Conservation (phyloP, 257 asterid species). For the Ehretia macrophylla region DNA sequence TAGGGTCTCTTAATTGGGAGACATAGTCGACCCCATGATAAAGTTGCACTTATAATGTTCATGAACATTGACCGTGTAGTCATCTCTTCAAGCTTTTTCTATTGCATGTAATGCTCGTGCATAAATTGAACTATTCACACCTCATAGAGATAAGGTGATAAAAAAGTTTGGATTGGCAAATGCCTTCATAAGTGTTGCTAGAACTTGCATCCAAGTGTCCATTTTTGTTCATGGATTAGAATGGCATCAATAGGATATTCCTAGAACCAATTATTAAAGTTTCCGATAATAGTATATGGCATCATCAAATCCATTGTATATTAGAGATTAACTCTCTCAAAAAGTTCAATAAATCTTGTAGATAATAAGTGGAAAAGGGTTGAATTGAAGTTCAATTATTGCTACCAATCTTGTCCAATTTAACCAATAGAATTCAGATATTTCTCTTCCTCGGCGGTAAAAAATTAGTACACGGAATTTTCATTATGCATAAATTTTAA, state of each 20-base stretch:
- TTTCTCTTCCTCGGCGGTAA: slow-evolving; percentile 1
- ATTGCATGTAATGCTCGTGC: no score
- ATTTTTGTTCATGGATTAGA: slow-evolving; percentile 19
- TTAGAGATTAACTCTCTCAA: neutral
- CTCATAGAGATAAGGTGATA: no score
- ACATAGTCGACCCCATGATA: no score
- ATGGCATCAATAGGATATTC: slow-evolving; percentile 33
- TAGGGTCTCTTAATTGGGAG: no score
- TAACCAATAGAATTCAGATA: no score
- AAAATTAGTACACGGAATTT: neutral
- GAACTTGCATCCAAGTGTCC: slow-evolving; percentile 16
- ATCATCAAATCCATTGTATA: neutral
- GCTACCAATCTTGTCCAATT: slow-evolving; percentile 6
- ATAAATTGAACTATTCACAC: no score
- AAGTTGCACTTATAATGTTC: no score
- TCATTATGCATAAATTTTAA: no score
- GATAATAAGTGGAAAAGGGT: slow-evolving; percentile 29
- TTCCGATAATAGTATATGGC: slow-evolving; percentile 1
- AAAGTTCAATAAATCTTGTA: slow-evolving; percentile 19
- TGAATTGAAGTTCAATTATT: slow-evolving; percentile 14
- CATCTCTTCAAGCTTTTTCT: no score
- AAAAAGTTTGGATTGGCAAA: neutral
- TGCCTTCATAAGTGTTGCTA: slow-evolving; percentile 9
- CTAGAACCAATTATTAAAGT: slow-evolving; percentile 11
- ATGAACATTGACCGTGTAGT: no score